Conservation (phyloP, 2,329 filamentous ascomycete genomes). For the Penicillium polonicum region DNA sequence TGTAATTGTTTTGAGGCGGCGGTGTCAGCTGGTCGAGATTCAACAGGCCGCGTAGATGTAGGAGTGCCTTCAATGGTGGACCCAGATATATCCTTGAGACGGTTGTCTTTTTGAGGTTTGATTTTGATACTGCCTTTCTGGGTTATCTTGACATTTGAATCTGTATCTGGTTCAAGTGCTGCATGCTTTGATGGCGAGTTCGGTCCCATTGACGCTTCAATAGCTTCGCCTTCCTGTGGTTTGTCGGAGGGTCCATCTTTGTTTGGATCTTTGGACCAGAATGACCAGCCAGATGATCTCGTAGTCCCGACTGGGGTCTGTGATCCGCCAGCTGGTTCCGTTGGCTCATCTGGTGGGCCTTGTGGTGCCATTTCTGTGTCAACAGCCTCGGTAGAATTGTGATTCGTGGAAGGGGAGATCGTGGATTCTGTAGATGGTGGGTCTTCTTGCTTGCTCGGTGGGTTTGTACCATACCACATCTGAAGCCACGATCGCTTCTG, state of each 20-base stretch:
- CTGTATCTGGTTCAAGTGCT: conserved; percentile 19
- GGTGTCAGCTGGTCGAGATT: conserved; percentile 28
- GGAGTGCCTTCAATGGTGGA: conserved; percentile 18
- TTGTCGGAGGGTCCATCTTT: conserved; percentile 26
- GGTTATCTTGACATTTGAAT: conserved; percentile 27
- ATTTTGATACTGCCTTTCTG: conserved; percentile 33
- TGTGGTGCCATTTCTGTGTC: conserved; percentile 21
- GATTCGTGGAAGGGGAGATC: conserved; percentile 7
- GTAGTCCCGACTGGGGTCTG: conserved; percentile 24
- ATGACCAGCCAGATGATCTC: conserved; percentile 42
- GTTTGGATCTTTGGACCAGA: conserved; percentile 41
- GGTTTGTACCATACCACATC: conserved; percentile 41
- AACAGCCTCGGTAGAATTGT: conserved; percentile 9
- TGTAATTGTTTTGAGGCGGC: conserved; percentile 38
- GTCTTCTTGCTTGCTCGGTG: conserved; percentile 27
- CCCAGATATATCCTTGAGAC: conserved; percentile 24
- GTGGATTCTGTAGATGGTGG: conserved; percentile 19
- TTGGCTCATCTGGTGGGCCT: conserved; percentile 19
- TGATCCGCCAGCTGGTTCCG: conserved; percentile 22
- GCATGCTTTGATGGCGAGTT: conserved; percentile 19
- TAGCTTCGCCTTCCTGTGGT: conserved; percentile 28
- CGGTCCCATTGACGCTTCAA: conserved; percentile 25
- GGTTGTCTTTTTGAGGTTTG: conserved; percentile 28
- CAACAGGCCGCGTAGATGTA: conserved; percentile 21
- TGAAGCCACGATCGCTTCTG: conserved; percentile 47